Evolutionary conservation across 2,329 filamentous ascomycete species (phyloP), one percentile per base, ranked within the genome.

Genomic region (Aspergillus udagawae): DNA sequence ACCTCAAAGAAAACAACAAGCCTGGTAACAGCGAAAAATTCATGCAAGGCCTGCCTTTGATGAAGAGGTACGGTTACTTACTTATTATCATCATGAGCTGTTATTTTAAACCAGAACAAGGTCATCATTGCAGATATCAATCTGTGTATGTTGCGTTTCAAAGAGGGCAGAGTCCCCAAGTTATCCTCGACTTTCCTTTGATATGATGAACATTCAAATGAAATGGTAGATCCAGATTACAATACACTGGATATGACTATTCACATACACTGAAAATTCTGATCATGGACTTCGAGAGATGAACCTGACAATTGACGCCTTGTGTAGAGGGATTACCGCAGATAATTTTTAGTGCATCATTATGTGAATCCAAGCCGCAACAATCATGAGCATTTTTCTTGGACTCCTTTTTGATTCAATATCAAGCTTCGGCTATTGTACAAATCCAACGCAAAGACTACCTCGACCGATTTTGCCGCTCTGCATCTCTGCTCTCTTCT

Each of bases 261-360:
- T 70, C 60, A 55, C 41, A 73, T 71, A 73, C 70, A 73, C 70
- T 73, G 70, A 73, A 73, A 73, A 73, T 73, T 72, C 70, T 73
- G 70, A 73, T 67, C 60, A 62, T 68, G 62, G 58, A 65, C 41
- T 60, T 45, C 20, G 29, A 20, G 59, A 63, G 57, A 59, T 48
- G 52, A 59, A 60, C 48, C 45, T 38, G 49, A 23, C 14, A 23
- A 35, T 14, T 14, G n/a, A 14, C 20, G 42, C 20, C 2, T 23
- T 10, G 41, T 20, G 42, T 45, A 9, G 42, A 47, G 12, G 10
- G 10, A 2, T 21, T 21, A 44, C n/a, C 8, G 7, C 8, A 23
- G n/a, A 44, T 5, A 20, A 20, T 44, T 42, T n/a, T n/a, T 44
- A 44, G 9, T 21, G n/a, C 7, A 21, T 42, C 17, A 42, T 42